Percentiles rank a stretch among this genome's conserved stretches.
Conservation (phyloP, 345 rosid genomes). For the Lagerstroemia speciosa region DNA sequence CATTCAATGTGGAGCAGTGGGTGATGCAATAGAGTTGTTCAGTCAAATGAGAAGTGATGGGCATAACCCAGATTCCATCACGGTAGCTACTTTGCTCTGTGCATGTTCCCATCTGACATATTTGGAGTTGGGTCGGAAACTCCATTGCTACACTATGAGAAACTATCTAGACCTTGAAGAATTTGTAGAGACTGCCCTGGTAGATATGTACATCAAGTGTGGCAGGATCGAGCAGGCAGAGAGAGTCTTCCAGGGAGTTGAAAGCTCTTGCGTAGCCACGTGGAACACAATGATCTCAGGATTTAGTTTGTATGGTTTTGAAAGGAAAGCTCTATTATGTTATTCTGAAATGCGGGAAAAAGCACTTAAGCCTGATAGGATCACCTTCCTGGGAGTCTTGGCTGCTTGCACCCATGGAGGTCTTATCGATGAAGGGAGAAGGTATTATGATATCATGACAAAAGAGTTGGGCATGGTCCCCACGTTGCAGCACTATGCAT, state of each 20-base stretch:
- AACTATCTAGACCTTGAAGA: constrained; percentile 44
- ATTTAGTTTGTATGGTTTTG: constrained; percentile 56
- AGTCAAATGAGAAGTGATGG: constrained; percentile 47
- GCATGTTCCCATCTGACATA: constrained; percentile 65
- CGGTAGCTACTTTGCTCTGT: constrained; percentile 52
- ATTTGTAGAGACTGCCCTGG: constrained; percentile 67
- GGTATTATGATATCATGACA: constrained; percentile 42
- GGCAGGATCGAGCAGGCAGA: constrained; percentile 50
- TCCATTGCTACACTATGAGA: constrained; percentile 49
- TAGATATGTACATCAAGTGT: constrained; percentile 77
- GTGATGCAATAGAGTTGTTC: constrained; percentile 42
- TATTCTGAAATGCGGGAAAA: constrained; percentile 36
- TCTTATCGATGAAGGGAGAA: constrained; percentile 53
- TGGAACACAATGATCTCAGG: constrained; percentile 80
- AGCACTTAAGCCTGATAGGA: constrained; percentile 54
- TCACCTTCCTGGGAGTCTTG: constrained; percentile 68
- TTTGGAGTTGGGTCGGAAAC: constrained; percentile 49
- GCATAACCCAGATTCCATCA: constrained; percentile 46
- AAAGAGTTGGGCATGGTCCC: constrained; percentile 45
- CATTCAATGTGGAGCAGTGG: constrained; percentile 53
- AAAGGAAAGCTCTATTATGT: constrained; percentile 39
- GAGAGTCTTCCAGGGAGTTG: constrained; percentile 41
- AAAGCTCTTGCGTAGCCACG: constrained; percentile 48
- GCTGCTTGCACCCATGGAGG: constrained; percentile 72
- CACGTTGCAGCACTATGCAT: constrained; percentile 61